Evolutionary conservation across 176 grass and related monocot genomes (phyloP), one percentile per base, ranked within the genome.

Genomic region (Avena atlantica): DNA sequence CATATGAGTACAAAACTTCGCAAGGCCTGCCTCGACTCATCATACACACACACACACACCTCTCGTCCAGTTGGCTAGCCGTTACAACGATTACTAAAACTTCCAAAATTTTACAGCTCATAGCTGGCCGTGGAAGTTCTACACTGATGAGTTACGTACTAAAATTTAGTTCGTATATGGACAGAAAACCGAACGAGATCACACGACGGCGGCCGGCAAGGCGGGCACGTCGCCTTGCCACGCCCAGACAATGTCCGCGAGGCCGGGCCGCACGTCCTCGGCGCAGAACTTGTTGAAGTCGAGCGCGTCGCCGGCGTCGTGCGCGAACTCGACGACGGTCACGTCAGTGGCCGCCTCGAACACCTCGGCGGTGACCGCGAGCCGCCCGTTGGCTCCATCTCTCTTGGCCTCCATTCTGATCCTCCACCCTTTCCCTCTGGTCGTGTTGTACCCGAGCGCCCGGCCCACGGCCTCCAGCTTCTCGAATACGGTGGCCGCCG

Each of bases 201-300:
- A 87, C 67, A 76, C 70, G 70, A 21, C 78, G 66, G 77, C 51
- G 58, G 12, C 81, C 8, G 34, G 19, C 51, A 27, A 15, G 29
- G 42, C 52, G 12, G 76, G 81, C 15, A 64, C 53, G 72, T 92
- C 90, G 65, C 97, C 97, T 73, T 96, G 94, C 97, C 97, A 99
- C 17, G 97, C 91, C 94, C 97, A 99, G n/a, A 96, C 92, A 42
- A 99, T 90, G 64, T 99, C 92, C 7, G 81, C 74, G 47, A 99
- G 83, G 20, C 59, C 90, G 4, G 90, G 85, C 15, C 97, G 91
- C 40, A 96, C 84, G 29, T 93, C 91, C 72, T 87, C 90, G 1
- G 86, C 89, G 86, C 94, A 99, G 91, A 99, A 96, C 77, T 86
- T 93, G 48, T 89, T 83, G 82, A 93, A 99, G 16, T 99, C 97